phyloP scores from a whole-genome alignment of 1,139 yeast species.

The Hansenula lynferdii region DNA sequence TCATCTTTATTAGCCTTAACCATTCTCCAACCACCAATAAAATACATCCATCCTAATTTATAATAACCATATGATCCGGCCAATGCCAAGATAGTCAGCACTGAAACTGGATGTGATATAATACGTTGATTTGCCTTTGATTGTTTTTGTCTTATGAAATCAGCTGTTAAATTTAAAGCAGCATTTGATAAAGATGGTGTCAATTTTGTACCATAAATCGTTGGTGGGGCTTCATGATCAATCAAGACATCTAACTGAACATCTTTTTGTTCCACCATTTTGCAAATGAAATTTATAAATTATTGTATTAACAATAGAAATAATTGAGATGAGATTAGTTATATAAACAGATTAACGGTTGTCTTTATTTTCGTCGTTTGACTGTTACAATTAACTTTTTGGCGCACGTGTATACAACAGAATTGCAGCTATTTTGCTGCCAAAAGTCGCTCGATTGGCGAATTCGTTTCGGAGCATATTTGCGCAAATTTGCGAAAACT shows the following conservation, averaged over 20 bases:
- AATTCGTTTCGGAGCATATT: no score
- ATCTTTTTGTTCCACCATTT: conserved; percentile 35
- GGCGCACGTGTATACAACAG: no score
- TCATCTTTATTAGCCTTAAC: conserved; percentile 35
- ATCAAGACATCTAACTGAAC: conserved; percentile 51
- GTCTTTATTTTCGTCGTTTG: no score
- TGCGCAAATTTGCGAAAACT: no score
- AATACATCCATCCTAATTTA: conserved; percentile 28
- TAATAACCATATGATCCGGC: conserved; percentile 22
- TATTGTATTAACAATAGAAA: no score
- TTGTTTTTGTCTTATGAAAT: conserved; percentile 55
- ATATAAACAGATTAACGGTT: not conserved
- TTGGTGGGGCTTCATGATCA: conserved; percentile 43
- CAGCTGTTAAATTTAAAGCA: conserved; percentile 58
- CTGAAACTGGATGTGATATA: conserved; percentile 43
- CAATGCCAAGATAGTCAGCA: conserved; percentile 24
- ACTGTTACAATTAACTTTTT: no score
- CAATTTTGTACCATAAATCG: conserved; percentile 39
- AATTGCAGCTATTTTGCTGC: no score
- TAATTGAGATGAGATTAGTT: no score
- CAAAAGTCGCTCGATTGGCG: no score
- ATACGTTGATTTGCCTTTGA: conserved; percentile 43
- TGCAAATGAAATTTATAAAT: no score
- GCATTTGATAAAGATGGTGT: conserved; percentile 57
- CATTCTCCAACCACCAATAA: conserved; percentile 20